These are phyloP conservation scores for Candida dendrica DNA, from an alignment of 805 yeast species.

Conservation along the genomic window DNA sequence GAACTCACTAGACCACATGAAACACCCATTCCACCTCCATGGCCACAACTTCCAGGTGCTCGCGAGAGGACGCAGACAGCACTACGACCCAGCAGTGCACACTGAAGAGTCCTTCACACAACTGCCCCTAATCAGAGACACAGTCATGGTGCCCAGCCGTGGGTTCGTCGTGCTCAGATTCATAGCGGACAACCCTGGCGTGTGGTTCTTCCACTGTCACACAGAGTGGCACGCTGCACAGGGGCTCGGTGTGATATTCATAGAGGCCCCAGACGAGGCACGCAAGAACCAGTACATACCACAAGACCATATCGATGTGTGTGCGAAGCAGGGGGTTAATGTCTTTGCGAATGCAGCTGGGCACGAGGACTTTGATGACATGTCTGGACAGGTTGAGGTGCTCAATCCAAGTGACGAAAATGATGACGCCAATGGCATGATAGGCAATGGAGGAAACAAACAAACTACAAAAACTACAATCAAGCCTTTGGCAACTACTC, in stretches of 20 bases:
- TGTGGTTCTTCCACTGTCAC: slow-evolving; percentile 93
- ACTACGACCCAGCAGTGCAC: slow-evolving; percentile 14
- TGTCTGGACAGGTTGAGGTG: slow-evolving; percentile 34
- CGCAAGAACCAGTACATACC: slow-evolving; percentile 33
- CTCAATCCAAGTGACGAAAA: background rate
- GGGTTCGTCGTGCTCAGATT: slow-evolving; percentile 66
- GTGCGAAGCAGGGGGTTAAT: slow-evolving; percentile 40
- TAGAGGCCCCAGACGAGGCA: slow-evolving; percentile 61
- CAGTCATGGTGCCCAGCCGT: slow-evolving; percentile 59
- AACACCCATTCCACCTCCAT: slow-evolving; percentile 74
- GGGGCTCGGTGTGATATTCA: slow-evolving; percentile 64
- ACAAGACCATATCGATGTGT: slow-evolving; percentile 38
- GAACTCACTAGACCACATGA: slow-evolving; percentile 72
- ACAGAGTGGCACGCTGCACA: slow-evolving; percentile 80
- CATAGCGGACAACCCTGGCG: slow-evolving; percentile 81
- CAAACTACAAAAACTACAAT: background rate
- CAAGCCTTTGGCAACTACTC: background rate
- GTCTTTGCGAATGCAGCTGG: slow-evolving; percentile 67
- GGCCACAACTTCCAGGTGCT: slow-evolving; percentile 67
- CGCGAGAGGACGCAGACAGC: slow-evolving; percentile 35
- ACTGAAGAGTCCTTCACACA: slow-evolving; percentile 32
- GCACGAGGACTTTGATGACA: slow-evolving; percentile 43
- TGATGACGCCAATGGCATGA: background rate
- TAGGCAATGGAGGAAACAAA: background rate
- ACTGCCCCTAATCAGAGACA: slow-evolving; percentile 61